Percentiles rank a stretch among this genome's conserved stretches.
These are phyloP conservation scores for Coemansia sp. DNA, from an alignment of 192 early-diverging fungal genomes.

Conservation along the genomic window DNA sequence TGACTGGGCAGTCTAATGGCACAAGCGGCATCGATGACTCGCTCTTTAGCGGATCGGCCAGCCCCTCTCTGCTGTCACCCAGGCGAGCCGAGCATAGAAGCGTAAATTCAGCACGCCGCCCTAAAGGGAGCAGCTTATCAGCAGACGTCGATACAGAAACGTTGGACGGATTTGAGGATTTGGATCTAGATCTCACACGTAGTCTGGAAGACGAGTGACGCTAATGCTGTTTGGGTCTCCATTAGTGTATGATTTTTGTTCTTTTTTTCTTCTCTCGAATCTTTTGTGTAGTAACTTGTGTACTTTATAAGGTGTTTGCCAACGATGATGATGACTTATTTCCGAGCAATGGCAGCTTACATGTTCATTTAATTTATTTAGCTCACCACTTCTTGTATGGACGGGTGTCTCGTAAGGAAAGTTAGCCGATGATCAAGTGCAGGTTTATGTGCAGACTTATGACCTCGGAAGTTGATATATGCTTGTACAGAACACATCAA, in stretches of 20 bases:
- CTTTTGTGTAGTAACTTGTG: too few species aligned
- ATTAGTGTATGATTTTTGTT: neutral
- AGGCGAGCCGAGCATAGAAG: neutral
- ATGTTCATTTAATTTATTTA: neutral
- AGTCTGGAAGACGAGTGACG: conserved; percentile 22
- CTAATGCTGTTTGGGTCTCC: neutral
- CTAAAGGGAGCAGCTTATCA: neutral
- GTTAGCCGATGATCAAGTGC: neutral
- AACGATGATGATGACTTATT: too few species aligned
- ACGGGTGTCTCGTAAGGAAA: neutral
- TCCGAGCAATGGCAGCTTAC: too few species aligned
- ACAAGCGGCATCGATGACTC: conserved; percentile 28
- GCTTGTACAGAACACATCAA: neutral
- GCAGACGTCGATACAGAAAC: conserved; percentile 13
- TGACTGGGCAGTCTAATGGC: conserved; percentile 5
- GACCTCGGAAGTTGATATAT: neutral
- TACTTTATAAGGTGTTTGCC: too few species aligned
- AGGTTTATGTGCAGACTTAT: neutral
- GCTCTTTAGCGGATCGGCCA: conserved; percentile 32
- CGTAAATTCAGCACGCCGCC: neutral
- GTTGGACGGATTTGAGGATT: conserved; percentile 45
- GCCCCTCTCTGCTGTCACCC: conserved; percentile 11
- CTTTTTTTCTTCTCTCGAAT: neutral
- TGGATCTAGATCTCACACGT: conserved; percentile 40
- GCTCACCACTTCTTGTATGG: neutral